Conservation (phyloP, 1,139 yeast species). For the Kluyveromyces sp. region DNA sequence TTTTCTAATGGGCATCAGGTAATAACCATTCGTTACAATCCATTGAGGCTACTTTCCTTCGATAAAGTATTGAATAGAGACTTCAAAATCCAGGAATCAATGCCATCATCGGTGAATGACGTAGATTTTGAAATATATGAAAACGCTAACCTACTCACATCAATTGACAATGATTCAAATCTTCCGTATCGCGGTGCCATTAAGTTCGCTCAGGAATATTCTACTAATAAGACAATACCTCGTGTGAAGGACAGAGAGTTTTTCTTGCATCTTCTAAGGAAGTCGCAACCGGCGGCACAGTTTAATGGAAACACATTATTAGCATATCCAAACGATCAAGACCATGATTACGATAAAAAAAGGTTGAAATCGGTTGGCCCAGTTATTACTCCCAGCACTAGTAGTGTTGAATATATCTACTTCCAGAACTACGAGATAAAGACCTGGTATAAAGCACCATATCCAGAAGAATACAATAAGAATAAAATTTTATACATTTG, state of each 20-base stretch:
- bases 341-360: not conserved
- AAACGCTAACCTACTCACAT: conserved; percentile 15
- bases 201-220: conserved; percentile 18
- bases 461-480: conserved; percentile 76
- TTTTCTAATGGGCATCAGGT: conserved; percentile 10
- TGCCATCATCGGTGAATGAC: conserved; percentile 2
- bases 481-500: conserved; percentile 64
- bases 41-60: conserved; percentile 20
- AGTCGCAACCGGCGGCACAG: conserved; percentile 19
- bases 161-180: conserved; percentile 16
- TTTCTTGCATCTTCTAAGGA: conserved; percentile 14
- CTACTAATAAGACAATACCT: conserved; percentile 20
- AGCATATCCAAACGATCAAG: conserved; percentile 9
- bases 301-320: conserved; percentile 23
- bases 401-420: conserved; percentile 45
- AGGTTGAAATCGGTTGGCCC: not conserved
- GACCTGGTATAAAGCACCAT: conserved; percentile 92
- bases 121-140: conserved; percentile 17
- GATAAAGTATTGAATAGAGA: conserved; percentile 3
- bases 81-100: not conserved
- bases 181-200: conserved; percentile 24
- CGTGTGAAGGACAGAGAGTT: conserved; percentile 19
- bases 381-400: conserved; percentile 1
- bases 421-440: conserved; percentile 68
- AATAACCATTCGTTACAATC: conserved; percentile 22